A percentile compares a stretch with the other conserved stretches of the same genome.
These are phyloP conservation scores for Scleromitrula shiraiana DNA, from an alignment of 2,329 filamentous ascomycete genomes.

Conservation along the genomic window DNA sequence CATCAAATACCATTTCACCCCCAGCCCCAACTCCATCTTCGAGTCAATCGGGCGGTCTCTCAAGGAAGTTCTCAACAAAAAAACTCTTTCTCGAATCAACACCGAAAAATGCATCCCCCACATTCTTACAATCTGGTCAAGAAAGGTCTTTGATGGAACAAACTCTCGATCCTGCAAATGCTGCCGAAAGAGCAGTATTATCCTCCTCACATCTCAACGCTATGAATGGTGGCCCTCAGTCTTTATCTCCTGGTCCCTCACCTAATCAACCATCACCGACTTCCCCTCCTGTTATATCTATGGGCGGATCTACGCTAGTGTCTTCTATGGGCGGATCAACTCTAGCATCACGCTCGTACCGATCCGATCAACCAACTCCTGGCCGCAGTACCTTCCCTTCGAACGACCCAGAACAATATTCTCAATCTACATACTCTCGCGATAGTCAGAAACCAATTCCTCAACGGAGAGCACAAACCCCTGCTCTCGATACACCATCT, in stretches of 20 bases:
- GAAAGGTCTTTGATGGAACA: constrained; percentile 57
- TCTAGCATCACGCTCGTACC: constrained; percentile 54
- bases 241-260: constrained; percentile 47
- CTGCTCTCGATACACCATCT: constrained; percentile 51
- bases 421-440: constrained; percentile 25
- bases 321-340: constrained; percentile 33
- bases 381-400: constrained; percentile 48
- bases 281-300: constrained; percentile 51
- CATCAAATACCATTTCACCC: constrained; percentile 41
- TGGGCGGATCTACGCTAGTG: too few relatives aligned
- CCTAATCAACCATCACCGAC: constrained; percentile 65
- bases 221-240: constrained; percentile 55
- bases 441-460: constrained; percentile 28
- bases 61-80: constrained; percentile 68
- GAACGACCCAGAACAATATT: constrained; percentile 34
- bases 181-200: constrained; percentile 57
- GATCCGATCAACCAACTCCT: constrained; percentile 43
- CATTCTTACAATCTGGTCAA: constrained; percentile 47
- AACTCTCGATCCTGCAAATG: constrained; percentile 59
- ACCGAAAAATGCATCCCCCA: constrained; percentile 71
- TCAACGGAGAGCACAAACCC: constrained; percentile 53
- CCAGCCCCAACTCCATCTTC: constrained; percentile 50
- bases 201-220: constrained; percentile 63
- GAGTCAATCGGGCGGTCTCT: constrained; percentile 46
- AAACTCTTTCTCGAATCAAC: constrained; percentile 63